Evolutionary conservation across 2,329 filamentous ascomycete species (phyloP).

Genomic region (Fusarium palustre): DNA sequence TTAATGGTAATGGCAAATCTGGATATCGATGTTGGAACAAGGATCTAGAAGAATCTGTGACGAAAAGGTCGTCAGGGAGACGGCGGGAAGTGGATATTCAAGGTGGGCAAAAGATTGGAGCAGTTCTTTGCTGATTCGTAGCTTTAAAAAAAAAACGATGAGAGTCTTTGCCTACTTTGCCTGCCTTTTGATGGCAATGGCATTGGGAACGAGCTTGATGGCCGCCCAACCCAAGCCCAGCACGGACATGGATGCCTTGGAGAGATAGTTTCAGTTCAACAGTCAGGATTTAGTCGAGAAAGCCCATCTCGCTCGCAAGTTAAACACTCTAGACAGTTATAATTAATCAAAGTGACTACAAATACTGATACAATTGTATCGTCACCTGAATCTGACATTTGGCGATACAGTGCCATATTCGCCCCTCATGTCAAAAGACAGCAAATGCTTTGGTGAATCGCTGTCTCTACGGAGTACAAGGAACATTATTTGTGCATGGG

Average conservation of each 20-base stretch:
- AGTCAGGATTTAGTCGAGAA: background rate
- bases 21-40: slow-evolving; percentile 6
- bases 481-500: slow-evolving; percentile 42
- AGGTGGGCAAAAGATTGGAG: slow-evolving; percentile 26
- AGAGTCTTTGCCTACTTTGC: slow-evolving; percentile 25
- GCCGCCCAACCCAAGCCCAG: slow-evolving; percentile 10
- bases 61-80: slow-evolving; percentile 40
- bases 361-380: background rate
- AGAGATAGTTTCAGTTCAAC: background rate
- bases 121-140: slow-evolving; percentile 14
- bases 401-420: slow-evolving; percentile 12
- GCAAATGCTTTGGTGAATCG: slow-evolving; percentile 26
- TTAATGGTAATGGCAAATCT: slow-evolving; percentile 2
- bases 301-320: background rate
- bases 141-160: background rate
- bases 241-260: background rate
- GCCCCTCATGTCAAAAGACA: slow-evolving; percentile 9
- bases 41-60: slow-evolving; percentile 22
- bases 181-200: slow-evolving; percentile 18
- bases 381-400: background rate
- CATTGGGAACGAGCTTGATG: slow-evolving; percentile 22
- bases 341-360: background rate
- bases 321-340: no score
- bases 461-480: slow-evolving; percentile 24
- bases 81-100: slow-evolving; percentile 42